Evolutionary conservation across 768 basidiomycete genomes (phyloP), one percentile per base, ranked within the genome.

Genomic region (Gymnopilus junonius): DNA sequence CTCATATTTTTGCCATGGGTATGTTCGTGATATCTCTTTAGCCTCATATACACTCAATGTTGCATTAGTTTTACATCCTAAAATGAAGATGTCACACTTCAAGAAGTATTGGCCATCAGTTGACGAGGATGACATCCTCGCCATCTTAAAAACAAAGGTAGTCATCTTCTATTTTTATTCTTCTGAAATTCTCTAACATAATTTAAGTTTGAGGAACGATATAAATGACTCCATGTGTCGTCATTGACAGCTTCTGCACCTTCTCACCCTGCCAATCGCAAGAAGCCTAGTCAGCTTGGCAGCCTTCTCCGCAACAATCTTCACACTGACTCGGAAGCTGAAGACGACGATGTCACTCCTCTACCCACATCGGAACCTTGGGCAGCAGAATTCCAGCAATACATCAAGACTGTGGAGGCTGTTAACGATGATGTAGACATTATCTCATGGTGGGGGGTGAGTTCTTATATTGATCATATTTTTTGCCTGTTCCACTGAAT

Each of bases 381-480:
- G 65, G 34, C 48, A 10, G 34, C 32, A 8, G 57, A 66, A 43
- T 51, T 63, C 29, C 25, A 51, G 34, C n/a, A 31, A 31, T 58
- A 50, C 23, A 8, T 51, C 14, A 40, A 46, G 15, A 46, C 20
- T 15, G 58, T 51, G 3, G 57, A 64, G 23, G 57, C 27, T 3
- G 46, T 64, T 12, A 32, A 37, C 2, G 35, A 37, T 20, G 66
- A 67, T 21, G 45, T 23, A 69, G 59, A 55, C 15, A 65, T 71
- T 46, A 62, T 76, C 40, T 27, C 65, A 37, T 77, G 75, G 77
- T 78, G 75, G 79, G 75, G 73, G 17, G 73, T 80, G 64, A 54
- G 73, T 73, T 17, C 34, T 53, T 43, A 20, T 55, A 56, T 54
- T 46, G 32, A 32, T 21, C 14, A 25, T 55, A 15, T 15, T n/a